Evolutionary conservation across 129 eudicot genomes (phyloP), one percentile per base, ranked within the genome.

Genomic region (Logfia minima): DNA sequence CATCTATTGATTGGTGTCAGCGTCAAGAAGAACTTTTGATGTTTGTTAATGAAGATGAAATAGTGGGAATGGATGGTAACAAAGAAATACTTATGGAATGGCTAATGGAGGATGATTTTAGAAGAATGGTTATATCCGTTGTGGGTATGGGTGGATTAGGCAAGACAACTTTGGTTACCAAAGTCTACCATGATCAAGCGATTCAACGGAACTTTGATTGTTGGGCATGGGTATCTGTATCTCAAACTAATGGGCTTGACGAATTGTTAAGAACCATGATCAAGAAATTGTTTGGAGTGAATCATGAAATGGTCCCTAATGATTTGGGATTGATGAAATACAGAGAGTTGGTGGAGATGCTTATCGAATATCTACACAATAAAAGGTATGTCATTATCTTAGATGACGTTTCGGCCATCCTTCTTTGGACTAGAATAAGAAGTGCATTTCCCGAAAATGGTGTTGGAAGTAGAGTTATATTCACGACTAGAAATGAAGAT

Each of bases 71-170:
- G 83, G 77, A 78, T 43, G 83, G 70, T 63, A 70, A 80, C 70
- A 80, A 64, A 70, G 77, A 70, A 1, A 77, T 34, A 41, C 13
- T 83, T 63, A 66, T 83, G 23, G 48, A 61, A 22, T 79, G 92
- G 92, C 74, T 87, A n/a, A 66, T 62, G 28, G 85, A 68, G 16
- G 88, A 58, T 28, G 82, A 86, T 43, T 66, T 77, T 28, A 73
- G 86, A 66, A 59, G 91, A 18, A 87, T 76, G 53, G 85, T 87
- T 70, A 71, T 87, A 64, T 80, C 90, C 0, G 78, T 90, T 51
- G 96, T 87, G 43, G 96, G 96, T 28, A 87, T 90, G 96, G 92
- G 96, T 55, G 96, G 96, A 22, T 68, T 87, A 77, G 96, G 92
- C 1, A 90, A 87, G 81, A 90, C 90, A 8, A 87, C 92, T 66